Conservation (phyloP, 2,329 filamentous ascomycete genomes). For the Fusarium nisikadoi region DNA sequence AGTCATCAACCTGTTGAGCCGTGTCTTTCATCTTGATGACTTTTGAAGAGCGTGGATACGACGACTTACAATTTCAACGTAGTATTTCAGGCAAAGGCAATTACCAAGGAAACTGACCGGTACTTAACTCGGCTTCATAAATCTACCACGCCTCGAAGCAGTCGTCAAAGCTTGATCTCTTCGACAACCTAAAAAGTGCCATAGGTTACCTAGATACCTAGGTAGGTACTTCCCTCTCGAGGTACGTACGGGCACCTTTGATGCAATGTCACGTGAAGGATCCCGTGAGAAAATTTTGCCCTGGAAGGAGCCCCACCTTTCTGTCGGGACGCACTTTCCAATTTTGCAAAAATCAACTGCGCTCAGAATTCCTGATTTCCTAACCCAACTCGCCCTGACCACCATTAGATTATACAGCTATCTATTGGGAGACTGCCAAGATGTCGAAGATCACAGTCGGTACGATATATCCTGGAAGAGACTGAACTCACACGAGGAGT, state of each 20-base stretch:
- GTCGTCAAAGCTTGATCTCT: conserved; percentile 12
- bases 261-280: conserved; percentile 43
- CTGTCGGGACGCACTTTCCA: conserved; percentile 14
- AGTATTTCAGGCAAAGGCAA: not conserved
- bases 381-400: conserved; percentile 55
- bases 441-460: conserved; percentile 90
- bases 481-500: not conserved
- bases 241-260: not conserved
- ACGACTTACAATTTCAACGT: not conserved
- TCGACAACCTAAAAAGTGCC: not conserved
- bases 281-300: conserved; percentile 53
- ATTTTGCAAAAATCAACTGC: conserved; percentile 35
- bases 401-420: conserved; percentile 74
- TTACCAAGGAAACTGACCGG: not conserved
- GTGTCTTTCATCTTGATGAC: conserved; percentile 38
- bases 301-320: conserved; percentile 42
- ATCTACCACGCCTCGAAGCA: conserved; percentile 7
- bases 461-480: conserved; percentile 49
- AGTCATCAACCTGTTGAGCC: conserved; percentile 45
- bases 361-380: conserved; percentile 14
- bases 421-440: conserved; percentile 89
- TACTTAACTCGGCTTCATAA: not conserved
- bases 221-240: not conserved
- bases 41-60: not conserved
- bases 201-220: too few relatives aligned